Evolutionary conservation across 345 rosid genomes (phyloP), one percentile per base, ranked within the genome.

Genomic region (Syzygium oleosum): DNA sequence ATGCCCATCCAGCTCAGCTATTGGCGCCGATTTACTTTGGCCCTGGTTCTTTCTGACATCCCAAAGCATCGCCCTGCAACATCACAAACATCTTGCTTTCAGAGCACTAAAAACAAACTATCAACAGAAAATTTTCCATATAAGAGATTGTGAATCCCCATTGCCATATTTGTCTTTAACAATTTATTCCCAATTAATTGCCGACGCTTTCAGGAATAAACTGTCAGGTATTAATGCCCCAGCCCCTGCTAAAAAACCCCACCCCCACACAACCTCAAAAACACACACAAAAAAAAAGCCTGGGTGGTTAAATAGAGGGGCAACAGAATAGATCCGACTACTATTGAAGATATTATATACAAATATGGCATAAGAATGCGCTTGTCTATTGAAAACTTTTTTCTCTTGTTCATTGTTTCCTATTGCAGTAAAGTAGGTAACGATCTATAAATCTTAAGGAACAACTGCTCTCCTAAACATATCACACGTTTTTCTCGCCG

Each of bases 31-130:
- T 80, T 90, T 91, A 34, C 46, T 51, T 12, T 85, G 58, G 84
- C 88, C 91, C 89, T 89, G 90, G 90, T 68, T 92, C 91, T 86
- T 90, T 90, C 95, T 93, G 58, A 90, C 87, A 88, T 95, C 98
- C 96, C 95, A 94, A 80, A 94, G 91, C 91, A 90, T 38, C 85
- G 96, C 96, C 63, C 97, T 94, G 93, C 78, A 90, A 65, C 51
- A 86, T 85, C 52, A 53, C 52, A 77, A 53, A 6, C 43, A 25
- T 86, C 29, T 41, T 41, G 41, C 51, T 51, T 49, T 34, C 58
- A 34, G 19, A 38, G 6, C 31, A 22, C 56, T 84, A 61, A 38
- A 52, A 85, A 23, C 46, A 23, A 52, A 52, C 54, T 14, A 15
- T 85, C 10, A 21, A 85, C 34, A 53, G 21, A 84, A 53, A 49